Percentiles rank a stretch among this genome's conserved stretches.
These are phyloP conservation scores for Gnomoniopsis sp. DNA, from an alignment of 2,329 filamentous ascomycete species.

Conservation along the genomic window DNA sequence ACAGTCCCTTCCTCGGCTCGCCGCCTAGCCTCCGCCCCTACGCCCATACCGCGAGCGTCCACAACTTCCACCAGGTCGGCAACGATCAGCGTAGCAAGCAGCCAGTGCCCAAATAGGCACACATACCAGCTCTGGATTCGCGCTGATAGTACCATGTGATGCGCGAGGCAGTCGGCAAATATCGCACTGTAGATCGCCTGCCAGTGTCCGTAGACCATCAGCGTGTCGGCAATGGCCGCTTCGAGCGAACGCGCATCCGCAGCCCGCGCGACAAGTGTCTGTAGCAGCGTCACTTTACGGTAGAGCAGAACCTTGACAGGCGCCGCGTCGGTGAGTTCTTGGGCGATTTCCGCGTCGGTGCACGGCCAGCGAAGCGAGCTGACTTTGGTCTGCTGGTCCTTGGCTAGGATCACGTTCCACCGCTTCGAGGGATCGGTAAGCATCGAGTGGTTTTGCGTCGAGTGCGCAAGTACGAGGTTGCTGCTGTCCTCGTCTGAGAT, in stretches of 20 bases:
- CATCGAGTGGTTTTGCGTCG: constrained; percentile 2
- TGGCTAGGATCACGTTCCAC: constrained; percentile 14
- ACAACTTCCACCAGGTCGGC: constrained; percentile 51
- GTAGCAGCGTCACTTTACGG: constrained; percentile 52
- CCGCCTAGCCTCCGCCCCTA: constrained; percentile 23
- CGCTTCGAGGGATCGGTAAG: neutral
- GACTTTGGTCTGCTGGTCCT: constrained; percentile 13
- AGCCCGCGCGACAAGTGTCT: constrained; percentile 32
- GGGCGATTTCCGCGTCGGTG: constrained; percentile 47
- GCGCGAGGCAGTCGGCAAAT: constrained; percentile 46
- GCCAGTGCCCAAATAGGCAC: constrained; percentile 55
- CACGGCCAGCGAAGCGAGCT: constrained; percentile 47
- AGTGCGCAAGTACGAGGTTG: neutral
- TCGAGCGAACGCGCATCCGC: constrained; percentile 34
- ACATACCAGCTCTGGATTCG: constrained; percentile 60
- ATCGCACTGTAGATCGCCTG: constrained; percentile 48
- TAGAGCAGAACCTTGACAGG: constrained; percentile 59
- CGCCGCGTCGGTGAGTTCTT: constrained; percentile 47
- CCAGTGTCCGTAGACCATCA: constrained; percentile 54
- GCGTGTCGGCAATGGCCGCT: constrained; percentile 41
- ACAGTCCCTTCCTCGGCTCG: constrained; percentile 32
- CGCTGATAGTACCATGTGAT: constrained; percentile 47
- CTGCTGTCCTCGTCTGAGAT: constrained; percentile 37
- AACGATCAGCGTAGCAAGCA: constrained; percentile 52
- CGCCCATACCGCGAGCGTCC: constrained; percentile 35